A percentile compares a stretch with the other conserved stretches of the same genome.
Conservation (phyloP, 176 grass and related monocot genomes). For the Melocanna baccifera region DNA sequence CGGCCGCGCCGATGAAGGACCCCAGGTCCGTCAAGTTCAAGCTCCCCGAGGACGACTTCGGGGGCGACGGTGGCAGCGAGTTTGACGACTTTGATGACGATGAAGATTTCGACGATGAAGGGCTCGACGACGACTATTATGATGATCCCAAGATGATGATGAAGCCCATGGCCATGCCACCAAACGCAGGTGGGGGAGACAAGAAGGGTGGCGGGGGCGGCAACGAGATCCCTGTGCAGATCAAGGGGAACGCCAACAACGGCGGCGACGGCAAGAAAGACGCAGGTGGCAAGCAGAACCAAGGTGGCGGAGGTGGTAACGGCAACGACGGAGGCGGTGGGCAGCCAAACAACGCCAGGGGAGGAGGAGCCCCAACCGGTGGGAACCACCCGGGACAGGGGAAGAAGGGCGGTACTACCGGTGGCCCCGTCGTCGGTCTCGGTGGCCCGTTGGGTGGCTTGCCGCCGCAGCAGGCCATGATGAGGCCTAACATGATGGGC, state of each 20-base stretch:
- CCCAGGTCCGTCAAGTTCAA: slow-evolving; percentile 55
- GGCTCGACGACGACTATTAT: slow-evolving; percentile 44
- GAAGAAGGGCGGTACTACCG: slow-evolving; percentile 27
- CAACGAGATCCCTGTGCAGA: slow-evolving; percentile 41
- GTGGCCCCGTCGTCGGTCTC: background rate
- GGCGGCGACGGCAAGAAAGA: slow-evolving; percentile 56
- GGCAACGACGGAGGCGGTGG: slow-evolving; percentile 35
- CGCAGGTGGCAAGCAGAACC: slow-evolving; percentile 49
- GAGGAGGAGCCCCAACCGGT: slow-evolving; percentile 34
- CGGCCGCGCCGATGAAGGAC: slow-evolving; percentile 39
- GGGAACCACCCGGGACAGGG: slow-evolving; percentile 10
- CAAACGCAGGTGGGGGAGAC: slow-evolving; percentile 12
- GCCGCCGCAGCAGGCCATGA: slow-evolving; percentile 19
- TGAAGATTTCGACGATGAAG: slow-evolving; percentile 51
- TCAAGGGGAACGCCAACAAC: slow-evolving; percentile 48
- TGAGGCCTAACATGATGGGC: slow-evolving; percentile 47
- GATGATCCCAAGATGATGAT: slow-evolving; percentile 57
- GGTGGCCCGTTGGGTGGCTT: slow-evolving; percentile 8
- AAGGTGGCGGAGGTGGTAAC: slow-evolving; percentile 34
- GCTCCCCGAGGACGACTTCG: slow-evolving; percentile 48
- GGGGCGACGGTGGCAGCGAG: slow-evolving; percentile 44
- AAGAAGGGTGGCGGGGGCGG: slow-evolving; percentile 51
- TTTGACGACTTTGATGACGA: slow-evolving; percentile 40
- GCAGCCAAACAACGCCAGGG: slow-evolving; percentile 50
- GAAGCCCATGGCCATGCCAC: slow-evolving; percentile 34